phyloP scores from a whole-genome alignment of 257 asterid genomes.

The Lycium barbarum region DNA sequence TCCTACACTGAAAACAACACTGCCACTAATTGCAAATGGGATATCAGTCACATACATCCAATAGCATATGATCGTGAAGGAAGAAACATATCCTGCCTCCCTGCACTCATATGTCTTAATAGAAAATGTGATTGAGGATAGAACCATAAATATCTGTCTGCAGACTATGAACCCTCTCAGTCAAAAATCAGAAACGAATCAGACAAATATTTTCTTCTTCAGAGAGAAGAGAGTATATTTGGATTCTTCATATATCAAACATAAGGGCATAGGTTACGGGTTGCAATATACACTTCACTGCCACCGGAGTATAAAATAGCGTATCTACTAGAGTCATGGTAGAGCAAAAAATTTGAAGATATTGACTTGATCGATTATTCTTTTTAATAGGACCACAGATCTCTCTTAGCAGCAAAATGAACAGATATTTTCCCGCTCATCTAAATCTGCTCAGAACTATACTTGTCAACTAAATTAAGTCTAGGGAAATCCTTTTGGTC shows the following conservation, averaged over 20 bases:
- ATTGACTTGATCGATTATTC: neutral
- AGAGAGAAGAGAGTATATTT: neutral
- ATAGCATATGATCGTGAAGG: neutral
- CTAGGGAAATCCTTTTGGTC: neutral
- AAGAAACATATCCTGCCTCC: slow-evolving; percentile 25
- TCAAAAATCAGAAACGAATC: slow-evolving; percentile 11
- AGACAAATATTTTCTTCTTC: neutral
- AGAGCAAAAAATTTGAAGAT: neutral
- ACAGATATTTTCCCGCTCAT: neutral
- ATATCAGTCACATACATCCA: slow-evolving; percentile 9
- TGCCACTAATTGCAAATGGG: neutral
- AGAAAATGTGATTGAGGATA: neutral
- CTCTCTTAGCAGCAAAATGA: neutral
- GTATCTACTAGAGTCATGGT: neutral
- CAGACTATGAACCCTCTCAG: slow-evolving; percentile 1
- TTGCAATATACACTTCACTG: neutral
- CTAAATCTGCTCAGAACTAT: neutral
- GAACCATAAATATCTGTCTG: slow-evolving; percentile 4
- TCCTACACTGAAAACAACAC: neutral
- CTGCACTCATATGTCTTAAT: neutral
- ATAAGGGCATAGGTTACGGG: neutral
- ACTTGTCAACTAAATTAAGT: neutral
- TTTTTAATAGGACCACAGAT: neutral
- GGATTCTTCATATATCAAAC: neutral
- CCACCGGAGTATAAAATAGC: neutral